Base-by-base conservation (phyloP, 805 yeast species). In the Henningerozyma blattae region DNA sequence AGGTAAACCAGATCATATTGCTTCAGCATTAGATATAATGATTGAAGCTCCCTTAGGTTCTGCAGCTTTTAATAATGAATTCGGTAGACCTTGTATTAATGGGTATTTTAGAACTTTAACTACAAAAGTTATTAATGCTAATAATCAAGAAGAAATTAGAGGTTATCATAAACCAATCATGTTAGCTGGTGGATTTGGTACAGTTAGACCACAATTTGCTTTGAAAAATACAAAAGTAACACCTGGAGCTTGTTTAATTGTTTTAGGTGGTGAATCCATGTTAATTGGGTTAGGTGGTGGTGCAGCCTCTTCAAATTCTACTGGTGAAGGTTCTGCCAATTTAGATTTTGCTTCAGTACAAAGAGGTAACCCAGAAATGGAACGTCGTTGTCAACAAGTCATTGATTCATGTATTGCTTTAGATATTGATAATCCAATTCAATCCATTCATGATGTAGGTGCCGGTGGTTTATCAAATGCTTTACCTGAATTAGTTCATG, bases 131-230 rank as follows among this genome's bases (percentile, higher is more conserved):
- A 67, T 62, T 30, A 75, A 75, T 50, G 58, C 63, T 30, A 67
- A 74, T 31, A 80, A 78, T 24, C 65, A 76, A 42, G 64, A 65
- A 34, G 95, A 84, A 58, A 62, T 84, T 44, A 75, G 97, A 62
- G 99, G 99, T 28, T 91, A 78, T 75, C 99, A 91, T 61, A 91
- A 91, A 62, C 99, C 99, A 31, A 91, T 91, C 52, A 91, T 91
- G 99, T 63, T 91, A 61, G 99, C 99, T 33, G 99, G 99, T 67
- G 99, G 99, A 52, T 72, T 91, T 67, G 99, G 99, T 55, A 79
- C 95, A 25, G 83, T 89, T 32, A 75, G 99, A 59, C 97, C 97
- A 5, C 84, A 74, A 43, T 74, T 87, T 52, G 87, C 97, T 5
- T 67, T 91, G 45, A 91, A 91, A 60, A 80, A 85, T 58, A 74